Percentiles rank a stretch among this genome's conserved stretches.
Evolutionary conservation across 129 eudicot genomes (phyloP).

Genomic region (Centella asiatica): DNA sequence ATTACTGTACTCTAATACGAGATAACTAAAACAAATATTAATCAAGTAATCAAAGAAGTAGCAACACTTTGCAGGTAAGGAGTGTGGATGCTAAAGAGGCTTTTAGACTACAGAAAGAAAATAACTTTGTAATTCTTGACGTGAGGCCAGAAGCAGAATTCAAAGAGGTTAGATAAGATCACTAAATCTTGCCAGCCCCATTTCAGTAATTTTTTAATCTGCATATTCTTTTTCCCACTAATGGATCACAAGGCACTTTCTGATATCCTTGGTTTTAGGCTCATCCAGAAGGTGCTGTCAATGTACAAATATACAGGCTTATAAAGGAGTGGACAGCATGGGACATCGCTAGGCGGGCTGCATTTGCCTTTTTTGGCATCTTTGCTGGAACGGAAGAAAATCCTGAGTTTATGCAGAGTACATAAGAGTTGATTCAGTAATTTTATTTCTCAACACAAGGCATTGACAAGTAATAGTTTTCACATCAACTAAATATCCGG

Average conservation of each 20-base stretch:
- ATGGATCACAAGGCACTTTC: neutral
- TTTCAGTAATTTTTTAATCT: neutral
- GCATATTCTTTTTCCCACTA: neutral
- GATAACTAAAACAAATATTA: too few species aligned
- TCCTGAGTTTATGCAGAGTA: slow-evolving; percentile 84
- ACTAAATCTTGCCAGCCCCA: neutral
- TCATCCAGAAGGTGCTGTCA: slow-evolving; percentile 88
- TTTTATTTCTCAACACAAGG: neutral
- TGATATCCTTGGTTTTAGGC: slow-evolving; percentile 34
- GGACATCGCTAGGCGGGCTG: slow-evolving; percentile 95
- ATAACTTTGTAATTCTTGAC: slow-evolving; percentile 89
- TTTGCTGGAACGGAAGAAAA: slow-evolving; percentile 98
- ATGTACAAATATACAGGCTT: slow-evolving; percentile 90
- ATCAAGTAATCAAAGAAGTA: too few species aligned
- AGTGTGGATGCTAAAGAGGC: slow-evolving; percentile 96
- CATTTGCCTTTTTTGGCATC: slow-evolving; percentile 97
- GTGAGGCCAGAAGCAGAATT: slow-evolving; percentile 98
- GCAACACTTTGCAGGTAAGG: slow-evolving; percentile 51
- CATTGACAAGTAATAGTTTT: neutral
- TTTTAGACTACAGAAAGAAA: slow-evolving; percentile 70
- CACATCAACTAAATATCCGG: slow-evolving; percentile 8
- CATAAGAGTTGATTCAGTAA: neutral
- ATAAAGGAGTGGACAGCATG: slow-evolving; percentile 99
- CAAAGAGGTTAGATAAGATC: slow-evolving; percentile 57
- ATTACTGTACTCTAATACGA: neutral